phyloP scores from a whole-genome alignment of 495 filamentous ascomycete species.

The Penicillium crystallinum region DNA sequence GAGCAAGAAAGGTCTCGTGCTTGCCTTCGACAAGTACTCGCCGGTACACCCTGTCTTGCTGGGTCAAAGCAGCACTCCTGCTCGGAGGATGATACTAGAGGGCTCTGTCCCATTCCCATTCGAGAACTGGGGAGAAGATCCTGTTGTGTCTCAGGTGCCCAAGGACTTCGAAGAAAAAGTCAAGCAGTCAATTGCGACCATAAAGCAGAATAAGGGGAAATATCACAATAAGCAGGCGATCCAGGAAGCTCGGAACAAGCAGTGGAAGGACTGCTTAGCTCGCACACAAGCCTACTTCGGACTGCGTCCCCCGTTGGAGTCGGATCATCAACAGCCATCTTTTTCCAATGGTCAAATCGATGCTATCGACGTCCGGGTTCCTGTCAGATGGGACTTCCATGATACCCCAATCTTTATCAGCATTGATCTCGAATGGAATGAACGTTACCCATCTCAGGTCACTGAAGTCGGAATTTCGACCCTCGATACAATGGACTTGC shows the following conservation, averaged over 20 bases:
- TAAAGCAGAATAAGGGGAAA: background rate
- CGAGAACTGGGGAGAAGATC: constrained; percentile 16
- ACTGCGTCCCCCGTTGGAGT: constrained; percentile 2
- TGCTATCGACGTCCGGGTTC: constrained; percentile 32
- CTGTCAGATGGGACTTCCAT: constrained; percentile 44
- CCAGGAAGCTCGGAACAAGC: background rate
- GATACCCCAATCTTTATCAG: constrained; percentile 64
- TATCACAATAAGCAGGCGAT: background rate
- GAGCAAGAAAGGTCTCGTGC: constrained; percentile 43
- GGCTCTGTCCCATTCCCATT: constrained; percentile 23
- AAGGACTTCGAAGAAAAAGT: constrained; percentile 48
- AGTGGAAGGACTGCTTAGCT: background rate
- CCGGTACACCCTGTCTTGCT: constrained; percentile 60
- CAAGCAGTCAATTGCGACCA: background rate
- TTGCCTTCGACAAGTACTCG: constrained; percentile 52
- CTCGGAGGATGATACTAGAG: constrained; percentile 31
- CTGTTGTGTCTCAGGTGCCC: constrained; percentile 40
- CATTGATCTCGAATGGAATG: constrained; percentile 79
- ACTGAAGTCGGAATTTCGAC: constrained; percentile 84
- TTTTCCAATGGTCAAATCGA: background rate
- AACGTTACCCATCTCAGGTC: constrained; percentile 53
- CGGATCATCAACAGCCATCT: background rate
- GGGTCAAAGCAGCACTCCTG: constrained; percentile 43
- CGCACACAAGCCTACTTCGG: constrained; percentile 8
- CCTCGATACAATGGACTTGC: constrained; percentile 65